Base-by-base conservation (phyloP, 257 asterid species). In the Solanum sitiens region DNA sequence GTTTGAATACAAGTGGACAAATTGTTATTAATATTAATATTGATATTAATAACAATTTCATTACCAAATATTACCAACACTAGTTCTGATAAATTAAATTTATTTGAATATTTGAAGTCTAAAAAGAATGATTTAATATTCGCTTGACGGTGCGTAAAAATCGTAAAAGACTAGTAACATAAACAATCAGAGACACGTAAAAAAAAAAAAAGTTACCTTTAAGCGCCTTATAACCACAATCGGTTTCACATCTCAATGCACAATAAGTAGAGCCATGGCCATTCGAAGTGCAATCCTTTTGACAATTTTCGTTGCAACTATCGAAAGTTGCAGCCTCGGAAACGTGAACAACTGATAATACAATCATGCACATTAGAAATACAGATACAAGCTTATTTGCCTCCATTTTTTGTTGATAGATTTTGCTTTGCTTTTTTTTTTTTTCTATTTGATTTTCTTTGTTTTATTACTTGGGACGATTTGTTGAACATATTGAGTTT, bases 341-440 rank as follows among this genome's bases (percentile, higher is more conserved):
- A 35, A 83, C 65, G 16, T 89, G 23, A 73, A 56, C 44, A 32
- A 63, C 74, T 15, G 89, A 88, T 32, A 84, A 16, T 9, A 65
- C 89, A 4, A 89, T 33, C 9, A 89, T 84, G 88, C 86, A 87
- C 75, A 83, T 16, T 11, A 87, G 35, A 40, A 87, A 89, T 11
- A 75, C 59, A 9, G 86, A 87, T 40, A 74, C 87, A 30, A 65
- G 10, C 27, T 87, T 87, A 65, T 89, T 70, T 70, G 76, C 40
- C 76, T 70, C 21, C 75, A 70, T 70, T 14, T 14, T 68, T 27
- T 32, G 12, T 14, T 30, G 1, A 70, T 70, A 70, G 39, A 70
- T 70, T 70, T 70, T 32, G 76, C 76, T 65, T 50, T 50, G 23
- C 18, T 15, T 8, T 27, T 67, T 0, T 13, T 13, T 0, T 32